Evolutionary conservation across 163 green algal genomes (phyloP).

Genomic region (Coccomyxa subellipsoidea): DNA sequence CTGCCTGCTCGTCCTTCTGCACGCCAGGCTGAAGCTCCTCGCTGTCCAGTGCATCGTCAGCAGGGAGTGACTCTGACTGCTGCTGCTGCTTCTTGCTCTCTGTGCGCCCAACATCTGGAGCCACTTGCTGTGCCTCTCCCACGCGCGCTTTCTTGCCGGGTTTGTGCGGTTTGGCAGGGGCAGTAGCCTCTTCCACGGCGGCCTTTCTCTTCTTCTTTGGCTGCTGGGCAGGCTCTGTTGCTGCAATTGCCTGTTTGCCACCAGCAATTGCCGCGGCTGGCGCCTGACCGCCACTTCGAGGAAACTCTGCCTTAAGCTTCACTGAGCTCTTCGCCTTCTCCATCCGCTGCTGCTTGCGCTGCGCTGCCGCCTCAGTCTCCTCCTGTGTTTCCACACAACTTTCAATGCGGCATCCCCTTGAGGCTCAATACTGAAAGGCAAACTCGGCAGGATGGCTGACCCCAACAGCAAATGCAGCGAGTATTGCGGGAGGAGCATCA

Average conservation of each 20-base stretch:
- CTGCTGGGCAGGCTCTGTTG: not conserved
- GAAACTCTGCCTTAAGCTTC: not conserved
- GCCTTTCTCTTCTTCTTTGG: slow-evolving; percentile 21
- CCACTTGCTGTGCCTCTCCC: not conserved
- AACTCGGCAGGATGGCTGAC: too few species aligned
- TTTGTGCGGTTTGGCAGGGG: not conserved
- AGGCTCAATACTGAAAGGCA: too few species aligned
- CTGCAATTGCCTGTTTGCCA: not conserved
- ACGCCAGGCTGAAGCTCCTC: not conserved
- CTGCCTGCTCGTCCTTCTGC: not conserved
- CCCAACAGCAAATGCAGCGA: too few species aligned
- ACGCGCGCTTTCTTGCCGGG: not conserved
- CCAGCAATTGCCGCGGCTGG: not conserved
- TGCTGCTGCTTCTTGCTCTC: not conserved
- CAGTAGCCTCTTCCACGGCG: not conserved
- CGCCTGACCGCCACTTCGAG: not conserved
- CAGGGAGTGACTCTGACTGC: not conserved
- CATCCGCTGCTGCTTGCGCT: not conserved
- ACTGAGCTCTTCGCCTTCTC: not conserved
- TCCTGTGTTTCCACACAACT: slow-evolving; percentile 8
- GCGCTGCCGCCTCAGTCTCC: not conserved
- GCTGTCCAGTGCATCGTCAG: not conserved
- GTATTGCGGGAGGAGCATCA: too few species aligned
- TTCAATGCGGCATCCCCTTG: not conserved
- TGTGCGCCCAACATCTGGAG: not conserved